phyloP scores from a whole-genome alignment of 306 rosid species.

The Castanospermum australe region DNA sequence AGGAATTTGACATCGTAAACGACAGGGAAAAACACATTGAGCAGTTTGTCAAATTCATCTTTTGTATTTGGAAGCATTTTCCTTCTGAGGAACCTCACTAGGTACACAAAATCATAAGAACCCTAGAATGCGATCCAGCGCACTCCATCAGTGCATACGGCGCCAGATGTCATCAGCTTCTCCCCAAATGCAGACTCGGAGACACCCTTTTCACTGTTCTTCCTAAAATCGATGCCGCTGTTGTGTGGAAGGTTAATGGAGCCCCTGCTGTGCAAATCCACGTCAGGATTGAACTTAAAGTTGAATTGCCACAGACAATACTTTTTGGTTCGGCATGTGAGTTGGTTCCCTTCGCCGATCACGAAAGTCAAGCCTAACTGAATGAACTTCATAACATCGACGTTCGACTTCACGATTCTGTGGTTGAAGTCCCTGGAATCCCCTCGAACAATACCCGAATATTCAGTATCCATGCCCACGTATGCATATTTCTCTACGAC shows the following conservation, averaged over 20 bases:
- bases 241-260: constrained; percentile 29
- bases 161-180: constrained; percentile 36
- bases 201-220: constrained; percentile 44
- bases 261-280: constrained; percentile 25
- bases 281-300: constrained; percentile 31
- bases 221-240: constrained; percentile 45
- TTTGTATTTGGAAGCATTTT: constrained; percentile 31
- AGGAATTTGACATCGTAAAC: constrained; percentile 47
- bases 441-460: constrained; percentile 38
- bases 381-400: constrained; percentile 42
- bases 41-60: constrained; percentile 21
- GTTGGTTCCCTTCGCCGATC: constrained; percentile 44
- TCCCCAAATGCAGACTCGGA: constrained; percentile 23
- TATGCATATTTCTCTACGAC: constrained; percentile 36
- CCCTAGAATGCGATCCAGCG: constrained; percentile 45
- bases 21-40: constrained; percentile 27
- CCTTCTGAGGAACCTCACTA: constrained; percentile 40
- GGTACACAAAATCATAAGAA: constrained; percentile 42
- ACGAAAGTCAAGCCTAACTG: constrained; percentile 47
- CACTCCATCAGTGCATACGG: constrained; percentile 26
- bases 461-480: constrained; percentile 51
- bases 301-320: constrained; percentile 51
- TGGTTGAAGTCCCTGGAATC: constrained; percentile 26
- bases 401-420: constrained; percentile 35
- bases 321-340: constrained; percentile 38